phyloP scores from a whole-genome alignment of 2,329 filamentous ascomycete genomes.

The Cryphonectria radicalis region DNA sequence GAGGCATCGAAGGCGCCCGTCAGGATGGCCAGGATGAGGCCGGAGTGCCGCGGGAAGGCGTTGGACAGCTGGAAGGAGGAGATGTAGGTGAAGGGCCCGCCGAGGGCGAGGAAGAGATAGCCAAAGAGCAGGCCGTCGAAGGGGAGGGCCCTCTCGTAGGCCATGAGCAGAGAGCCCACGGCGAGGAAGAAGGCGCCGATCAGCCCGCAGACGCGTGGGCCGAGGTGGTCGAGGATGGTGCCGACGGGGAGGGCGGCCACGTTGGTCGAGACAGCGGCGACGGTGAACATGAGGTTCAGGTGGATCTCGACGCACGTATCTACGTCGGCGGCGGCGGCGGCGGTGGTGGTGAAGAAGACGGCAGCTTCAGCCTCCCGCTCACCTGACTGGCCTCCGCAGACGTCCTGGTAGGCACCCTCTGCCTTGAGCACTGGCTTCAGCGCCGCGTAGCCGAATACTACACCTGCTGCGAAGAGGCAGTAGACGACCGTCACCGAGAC shows the following conservation, averaged over 20 bases:
- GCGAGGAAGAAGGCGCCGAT: slow-evolving; percentile 71
- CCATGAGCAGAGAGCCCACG: slow-evolving; percentile 73
- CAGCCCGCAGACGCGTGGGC: slow-evolving; percentile 76
- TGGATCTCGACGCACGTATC: slow-evolving; percentile 60
- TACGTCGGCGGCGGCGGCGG: slow-evolving; percentile 31
- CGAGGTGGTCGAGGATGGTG: slow-evolving; percentile 80
- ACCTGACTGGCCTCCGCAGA: slow-evolving; percentile 48
- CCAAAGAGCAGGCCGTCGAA: slow-evolving; percentile 78
- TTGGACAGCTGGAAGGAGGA: slow-evolving; percentile 85
- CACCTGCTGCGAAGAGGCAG: slow-evolving; percentile 68
- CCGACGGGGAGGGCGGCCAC: slow-evolving; percentile 85
- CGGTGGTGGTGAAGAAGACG: slow-evolving; percentile 12
- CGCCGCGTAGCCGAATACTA: slow-evolving; percentile 84
- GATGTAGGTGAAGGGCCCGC: slow-evolving; percentile 82
- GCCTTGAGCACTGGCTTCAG: slow-evolving; percentile 79
- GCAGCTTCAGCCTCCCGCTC: background rate
- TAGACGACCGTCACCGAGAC: slow-evolving; percentile 44
- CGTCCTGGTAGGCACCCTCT: slow-evolving; percentile 71
- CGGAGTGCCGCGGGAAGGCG: slow-evolving; percentile 76
- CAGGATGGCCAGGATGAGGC: slow-evolving; percentile 77
- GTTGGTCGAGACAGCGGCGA: slow-evolving; percentile 86
- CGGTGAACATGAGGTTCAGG: slow-evolving; percentile 91
- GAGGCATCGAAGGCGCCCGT: slow-evolving; percentile 86
- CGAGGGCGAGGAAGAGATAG: slow-evolving; percentile 76
- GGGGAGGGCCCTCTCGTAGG: slow-evolving; percentile 64